These are phyloP conservation scores for Termitomyces sp. DNA, from an alignment of 768 basidiomycete genomes.

Conservation along the genomic window DNA sequence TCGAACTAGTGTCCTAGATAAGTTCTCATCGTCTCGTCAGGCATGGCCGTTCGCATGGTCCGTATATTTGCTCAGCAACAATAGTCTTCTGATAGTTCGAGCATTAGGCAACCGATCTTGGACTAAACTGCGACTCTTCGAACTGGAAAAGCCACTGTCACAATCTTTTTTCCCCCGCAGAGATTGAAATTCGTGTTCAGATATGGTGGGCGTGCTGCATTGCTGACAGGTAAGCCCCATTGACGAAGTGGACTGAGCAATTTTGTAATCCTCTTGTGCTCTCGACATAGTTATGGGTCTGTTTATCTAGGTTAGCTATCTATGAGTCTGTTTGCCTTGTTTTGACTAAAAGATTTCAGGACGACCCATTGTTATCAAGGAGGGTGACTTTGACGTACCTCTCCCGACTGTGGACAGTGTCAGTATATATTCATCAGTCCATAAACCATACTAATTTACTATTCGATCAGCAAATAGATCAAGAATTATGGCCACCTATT, in stretches of 20 bases:
- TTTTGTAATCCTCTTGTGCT: not conserved
- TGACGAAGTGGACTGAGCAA: not conserved
- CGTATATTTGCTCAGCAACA: slow-evolving; percentile 6
- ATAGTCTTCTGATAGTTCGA: not conserved
- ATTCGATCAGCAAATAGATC: slow-evolving; percentile 48
- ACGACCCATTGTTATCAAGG: slow-evolving; percentile 62
- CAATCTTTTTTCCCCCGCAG: slow-evolving; percentile 56
- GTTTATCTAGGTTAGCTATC: slow-evolving; percentile 59
- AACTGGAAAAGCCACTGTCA: slow-evolving; percentile 65
- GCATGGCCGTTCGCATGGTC: slow-evolving; percentile 76
- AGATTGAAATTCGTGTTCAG: slow-evolving; percentile 66
- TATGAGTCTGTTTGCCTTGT: slow-evolving; percentile 4
- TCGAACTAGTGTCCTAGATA: not conserved
- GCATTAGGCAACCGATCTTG: slow-evolving; percentile 64
- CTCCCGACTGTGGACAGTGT: slow-evolving; percentile 55
- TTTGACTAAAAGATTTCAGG: slow-evolving; percentile 29
- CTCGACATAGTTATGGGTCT: slow-evolving; percentile 50
- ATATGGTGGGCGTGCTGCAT: slow-evolving; percentile 79
- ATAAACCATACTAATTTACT: not conserved
- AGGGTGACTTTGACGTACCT: slow-evolving; percentile 65
- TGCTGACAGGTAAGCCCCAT: slow-evolving; percentile 53
- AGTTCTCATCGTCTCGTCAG: slow-evolving; percentile 19
- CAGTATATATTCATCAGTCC: slow-evolving; percentile 6
- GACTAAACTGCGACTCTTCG: slow-evolving; percentile 73
- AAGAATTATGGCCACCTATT: slow-evolving; percentile 47